Base-by-base conservation (phyloP, 2,329 filamentous ascomycete species). In the Talaromyces sp. region DNA sequence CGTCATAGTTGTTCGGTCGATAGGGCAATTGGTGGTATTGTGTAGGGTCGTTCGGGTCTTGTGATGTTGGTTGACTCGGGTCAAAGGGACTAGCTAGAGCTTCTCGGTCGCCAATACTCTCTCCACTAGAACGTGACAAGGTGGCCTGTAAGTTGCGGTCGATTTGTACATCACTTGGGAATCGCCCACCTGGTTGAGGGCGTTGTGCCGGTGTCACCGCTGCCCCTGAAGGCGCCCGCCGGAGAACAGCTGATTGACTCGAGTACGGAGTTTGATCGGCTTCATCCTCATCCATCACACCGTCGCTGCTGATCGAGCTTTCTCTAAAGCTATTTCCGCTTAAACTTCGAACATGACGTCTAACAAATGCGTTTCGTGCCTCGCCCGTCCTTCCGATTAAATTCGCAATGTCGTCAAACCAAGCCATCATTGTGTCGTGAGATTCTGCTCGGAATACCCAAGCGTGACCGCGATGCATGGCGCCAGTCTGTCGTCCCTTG, bases 381-480 rank as follows among this genome's bases (percentile, higher is more conserved):
- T 96, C 91, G 30, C 92, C 90, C 27, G 89, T 90, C 76, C 90
- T 93, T 73, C 96, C 92, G 5, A 91, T 97, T 64, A 99, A 81
- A 49, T 85, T 87, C 74, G 93, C 92, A 73, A 99, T 93, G 70
- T 96, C 93, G 59, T 95, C 89, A 73, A 92, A 98, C 87, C 95
- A 99, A 53, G 92, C 92, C 81, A 96, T 87, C 93, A 98, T 97
- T 15, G 93, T 97, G 68, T 98, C 93, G 75, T 96, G 82, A 2
- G 84, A 84, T 71, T 88, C 86, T 25, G 86, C 86, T 59, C 86
- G 81, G 77, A 88, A 88, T 10, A 88, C 85, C 86, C 86, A 88
- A 44, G 84, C 84, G 71, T 88, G 86, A 36, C 85, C 85, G 65
- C 93, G 90, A 75, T 98, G 95, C 87, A 98, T 91, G 4, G 89